Evolutionary conservation across 192 early-diverging fungal genomes (phyloP).

Genomic region (Coemansia sp.): DNA sequence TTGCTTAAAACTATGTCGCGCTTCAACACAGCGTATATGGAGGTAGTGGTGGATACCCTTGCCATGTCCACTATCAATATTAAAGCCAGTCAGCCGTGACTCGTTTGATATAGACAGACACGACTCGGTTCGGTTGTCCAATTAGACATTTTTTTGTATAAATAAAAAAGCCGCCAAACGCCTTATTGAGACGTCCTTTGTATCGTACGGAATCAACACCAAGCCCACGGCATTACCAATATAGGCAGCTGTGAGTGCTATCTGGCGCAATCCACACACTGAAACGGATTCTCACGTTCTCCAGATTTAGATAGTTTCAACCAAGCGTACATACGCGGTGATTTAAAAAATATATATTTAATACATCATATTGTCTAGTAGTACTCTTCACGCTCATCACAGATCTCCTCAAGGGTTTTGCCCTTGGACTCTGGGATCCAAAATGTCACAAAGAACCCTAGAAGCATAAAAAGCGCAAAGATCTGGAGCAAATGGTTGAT

Average conservation of each 20-base stretch:
- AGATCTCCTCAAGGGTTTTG: slow-evolving; percentile 47
- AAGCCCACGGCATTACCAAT: slow-evolving; percentile 30
- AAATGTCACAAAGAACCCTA: slow-evolving; percentile 60
- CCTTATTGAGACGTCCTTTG: slow-evolving; percentile 10
- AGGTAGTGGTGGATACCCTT: background rate
- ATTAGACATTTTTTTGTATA: slow-evolving; percentile 5
- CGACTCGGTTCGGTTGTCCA: slow-evolving; percentile 9
- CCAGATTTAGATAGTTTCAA: too few species aligned
- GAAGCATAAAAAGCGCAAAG: slow-evolving; percentile 72
- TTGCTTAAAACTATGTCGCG: slow-evolving; percentile 9
- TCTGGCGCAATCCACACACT: slow-evolving; percentile 17
- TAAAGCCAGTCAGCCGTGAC: slow-evolving; percentile 22
- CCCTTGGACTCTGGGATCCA: slow-evolving; percentile 53
- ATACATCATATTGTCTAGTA: background rate
- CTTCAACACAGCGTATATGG: slow-evolving; percentile 19
- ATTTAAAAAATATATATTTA: background rate
- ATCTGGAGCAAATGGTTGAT: slow-evolving; percentile 66
- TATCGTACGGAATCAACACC: slow-evolving; percentile 7
- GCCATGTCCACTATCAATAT: slow-evolving; percentile 27
- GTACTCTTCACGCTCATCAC: slow-evolving; percentile 35
- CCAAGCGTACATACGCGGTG: too few species aligned
- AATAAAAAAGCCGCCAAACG: slow-evolving; percentile 5
- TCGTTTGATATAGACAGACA: slow-evolving; percentile 27
- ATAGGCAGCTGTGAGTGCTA: slow-evolving; percentile 14
- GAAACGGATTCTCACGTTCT: background rate